These are phyloP conservation scores for Naegleria fowleri DNA, from an alignment of 208 protist species.

Conservation along the genomic window DNA sequence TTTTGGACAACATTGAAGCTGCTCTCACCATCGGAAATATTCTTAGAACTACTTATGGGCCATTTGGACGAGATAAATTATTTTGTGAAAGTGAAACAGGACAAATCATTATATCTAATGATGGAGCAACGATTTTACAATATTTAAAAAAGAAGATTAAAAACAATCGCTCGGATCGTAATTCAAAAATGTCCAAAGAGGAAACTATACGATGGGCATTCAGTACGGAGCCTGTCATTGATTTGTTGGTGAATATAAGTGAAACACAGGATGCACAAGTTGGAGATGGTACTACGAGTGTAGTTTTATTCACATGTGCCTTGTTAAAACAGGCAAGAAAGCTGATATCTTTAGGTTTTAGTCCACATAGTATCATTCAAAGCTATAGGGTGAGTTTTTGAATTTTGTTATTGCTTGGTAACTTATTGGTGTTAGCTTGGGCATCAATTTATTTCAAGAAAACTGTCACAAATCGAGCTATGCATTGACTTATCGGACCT, in stretches of 20 bases:
- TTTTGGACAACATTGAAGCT: constrained; percentile 99
- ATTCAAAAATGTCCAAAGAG: constrained; percentile 28
- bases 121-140: constrained; percentile 99
- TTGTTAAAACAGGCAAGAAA: constrained; percentile 94
- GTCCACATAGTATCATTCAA: constrained; percentile 95
- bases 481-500: neutral
- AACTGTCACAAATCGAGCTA: neutral
- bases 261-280: constrained; percentile 94
- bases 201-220: neutral
- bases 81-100: constrained; percentile 80
- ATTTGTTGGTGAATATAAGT: constrained; percentile 96
- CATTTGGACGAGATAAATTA: constrained; percentile 99
- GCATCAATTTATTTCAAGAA: neutral
- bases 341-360: constrained; percentile 97
- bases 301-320: constrained; percentile 96
- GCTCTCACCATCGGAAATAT: constrained; percentile 87
- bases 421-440: neutral
- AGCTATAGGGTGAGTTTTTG: constrained; percentile 75
- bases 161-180: neutral
- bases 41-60: constrained; percentile 86
- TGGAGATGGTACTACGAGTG: constrained; percentile 99
- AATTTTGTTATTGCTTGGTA: neutral
- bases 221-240: neutral
- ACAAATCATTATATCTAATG: constrained; percentile 96
- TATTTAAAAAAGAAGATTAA: constrained; percentile 78